Conservation (phyloP, 2,329 filamentous ascomycete genomes). For the Colletotrichum tabaci region DNA sequence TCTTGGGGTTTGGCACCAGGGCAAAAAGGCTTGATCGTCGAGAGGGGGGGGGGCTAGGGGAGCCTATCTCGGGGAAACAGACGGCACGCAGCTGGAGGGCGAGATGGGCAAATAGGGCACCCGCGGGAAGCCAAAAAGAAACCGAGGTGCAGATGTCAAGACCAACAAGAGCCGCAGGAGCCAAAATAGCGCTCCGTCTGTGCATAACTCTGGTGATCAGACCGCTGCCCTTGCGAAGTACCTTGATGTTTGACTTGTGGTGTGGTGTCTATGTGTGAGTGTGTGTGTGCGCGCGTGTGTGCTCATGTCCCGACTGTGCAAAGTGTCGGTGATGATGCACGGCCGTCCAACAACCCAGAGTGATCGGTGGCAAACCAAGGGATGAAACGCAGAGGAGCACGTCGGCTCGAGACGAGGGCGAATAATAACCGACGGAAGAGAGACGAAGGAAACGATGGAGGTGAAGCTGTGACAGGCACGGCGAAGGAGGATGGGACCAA, state of each 20-base stretch:
- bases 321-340: conserved; percentile 15
- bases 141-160: conserved; percentile 32
- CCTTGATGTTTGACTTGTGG: background rate
- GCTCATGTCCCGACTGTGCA: conserved; percentile 8
- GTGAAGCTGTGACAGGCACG: background rate
- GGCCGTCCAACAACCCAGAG: conserved; percentile 23
- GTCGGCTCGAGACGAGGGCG: conserved; percentile 22
- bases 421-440: conserved; percentile 3
- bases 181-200: background rate
- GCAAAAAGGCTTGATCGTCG: background rate
- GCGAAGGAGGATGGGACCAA: background rate
- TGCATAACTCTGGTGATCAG: conserved; percentile 14
- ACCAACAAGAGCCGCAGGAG: conserved; percentile 4
- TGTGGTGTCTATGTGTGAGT: no score
- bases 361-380: conserved; percentile 19
- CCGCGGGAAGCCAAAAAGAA: background rate
- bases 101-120: background rate
- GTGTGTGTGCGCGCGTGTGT: conserved; percentile 1
- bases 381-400: conserved; percentile 35
- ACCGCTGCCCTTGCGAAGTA: background rate
- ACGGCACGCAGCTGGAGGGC: background rate
- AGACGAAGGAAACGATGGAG: conserved; percentile 3
- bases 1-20: conserved; percentile 1
- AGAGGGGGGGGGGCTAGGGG: background rate
- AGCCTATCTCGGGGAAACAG: background rate